Percentiles rank a stretch among this genome's conserved stretches.
Evolutionary conservation across 306 rosid genomes (phyloP).

Genomic region (Crotalaria pallida): DNA sequence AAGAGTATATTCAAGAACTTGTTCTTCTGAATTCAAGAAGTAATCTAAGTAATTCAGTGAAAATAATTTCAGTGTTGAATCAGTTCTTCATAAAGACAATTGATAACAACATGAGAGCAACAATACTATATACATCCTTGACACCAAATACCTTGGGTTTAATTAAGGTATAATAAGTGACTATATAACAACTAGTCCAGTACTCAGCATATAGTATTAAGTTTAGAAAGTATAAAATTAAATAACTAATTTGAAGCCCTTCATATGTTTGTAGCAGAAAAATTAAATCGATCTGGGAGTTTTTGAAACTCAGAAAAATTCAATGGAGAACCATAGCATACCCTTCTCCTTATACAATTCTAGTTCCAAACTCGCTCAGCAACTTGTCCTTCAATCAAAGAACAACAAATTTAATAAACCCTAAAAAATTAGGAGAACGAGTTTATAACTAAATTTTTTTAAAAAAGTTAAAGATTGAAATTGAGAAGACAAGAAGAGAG

Average conservation of each 20-base stretch:
- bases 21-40: not conserved
- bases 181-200: not conserved
- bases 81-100: not conserved
- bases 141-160: not conserved
- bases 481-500: too few species aligned
- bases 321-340: too few species aligned
- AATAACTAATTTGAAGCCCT: not conserved
- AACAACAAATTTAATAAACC: too few species aligned
- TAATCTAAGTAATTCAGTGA: not conserved
- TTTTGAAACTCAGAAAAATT: too few species aligned
- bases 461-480: too few species aligned
- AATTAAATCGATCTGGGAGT: too few species aligned
- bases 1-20: not conserved
- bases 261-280: slow-evolving; percentile 2
- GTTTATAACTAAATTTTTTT: too few species aligned
- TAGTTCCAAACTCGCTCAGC: too few species aligned
- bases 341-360: too few species aligned
- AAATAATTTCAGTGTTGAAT: not conserved
- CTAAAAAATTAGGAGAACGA: too few species aligned
- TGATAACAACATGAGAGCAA: not conserved
- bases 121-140: not conserved
- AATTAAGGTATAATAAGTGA: too few species aligned
- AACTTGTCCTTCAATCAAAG: too few species aligned
- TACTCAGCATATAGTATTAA: not conserved
- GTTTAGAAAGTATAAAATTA: not conserved